phyloP scores from a whole-genome alignment of 306 rosid species.

The Cucumis sativus region Cucumber_9930_V3 NC_026658.2:21597501-21598000 shows the following conservation, averaged over 20 bases:
- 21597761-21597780: neutral
- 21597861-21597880: slow-evolving; percentile 82
- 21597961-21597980: slow-evolving; percentile 93
- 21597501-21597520: slow-evolving; percentile 10
- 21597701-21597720: neutral
- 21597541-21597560: slow-evolving; percentile 12
- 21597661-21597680: neutral
- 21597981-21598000: slow-evolving; percentile 87
- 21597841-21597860: slow-evolving; percentile 42
- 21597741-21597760: neutral
- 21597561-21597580: slow-evolving; percentile 10
- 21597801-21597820: no score
- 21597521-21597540: slow-evolving; percentile 7
- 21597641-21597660: slow-evolving; percentile 21
- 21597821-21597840: slow-evolving; percentile 31
- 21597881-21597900: slow-evolving; percentile 57
- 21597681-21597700: neutral
- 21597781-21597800: neutral
- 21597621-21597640: slow-evolving; percentile 34
- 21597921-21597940: slow-evolving; percentile 96
- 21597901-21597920: slow-evolving; percentile 85
- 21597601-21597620: slow-evolving; percentile 16
- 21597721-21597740: neutral
- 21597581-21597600: slow-evolving; percentile 4
- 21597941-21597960: slow-evolving; percentile 90